Evolutionary conservation across 2,329 filamentous ascomycete species (phyloP), one percentile per base, ranked within the genome.

Genomic region (Aspergillus jensenii): DNA sequence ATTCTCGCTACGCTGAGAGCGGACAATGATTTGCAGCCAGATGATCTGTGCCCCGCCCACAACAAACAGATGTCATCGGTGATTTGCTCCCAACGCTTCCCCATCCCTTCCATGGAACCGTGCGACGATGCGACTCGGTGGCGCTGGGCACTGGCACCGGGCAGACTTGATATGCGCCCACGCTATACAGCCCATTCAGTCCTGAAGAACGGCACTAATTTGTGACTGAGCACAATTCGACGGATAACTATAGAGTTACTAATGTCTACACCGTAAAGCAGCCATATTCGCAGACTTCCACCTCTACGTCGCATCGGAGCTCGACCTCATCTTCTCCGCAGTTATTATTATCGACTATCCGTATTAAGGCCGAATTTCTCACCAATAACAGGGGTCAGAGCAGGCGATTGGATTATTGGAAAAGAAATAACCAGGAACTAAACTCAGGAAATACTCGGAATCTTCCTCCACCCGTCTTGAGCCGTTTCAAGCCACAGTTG

Each of bases 11-110:
- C 56, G 54, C 63, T 58, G 59, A 51, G 56, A 52, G 61, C 58
- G 58, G 64, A 56, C 56, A 63, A 63, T 66, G 64, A 66, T 66
- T 62, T 65, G 63, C 63, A 61, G 55, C 47, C 46, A 59, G 55
- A 50, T 56, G 52, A 60, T 62, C 50, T 58, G 57, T 47, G 58
- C 37, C 47, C 59, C 57, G 58, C 56, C 58, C 39, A 14, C 53
- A 53, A 46, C 40, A 54, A 45, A 45, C 35, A 54, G 21, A 40
- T 46, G 49, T 52, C 27, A 43, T 43, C 37, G 39, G 35, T 58
- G 49, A 64, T 65, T 62, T 52, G 60, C 57, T 55, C 54, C 53
- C 35, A 19, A 48, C 46, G 44, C 48, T 43, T 56, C 44, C 61
- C 56, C 55, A 53, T 60, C 58, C 50, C 56, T 60, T 62, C 61